Percentiles rank a stretch among this genome's conserved stretches.
Evolutionary conservation across 192 early-diverging fungal genomes (phyloP).

Genomic region (Gryganskiella cystojenkinii): DNA sequence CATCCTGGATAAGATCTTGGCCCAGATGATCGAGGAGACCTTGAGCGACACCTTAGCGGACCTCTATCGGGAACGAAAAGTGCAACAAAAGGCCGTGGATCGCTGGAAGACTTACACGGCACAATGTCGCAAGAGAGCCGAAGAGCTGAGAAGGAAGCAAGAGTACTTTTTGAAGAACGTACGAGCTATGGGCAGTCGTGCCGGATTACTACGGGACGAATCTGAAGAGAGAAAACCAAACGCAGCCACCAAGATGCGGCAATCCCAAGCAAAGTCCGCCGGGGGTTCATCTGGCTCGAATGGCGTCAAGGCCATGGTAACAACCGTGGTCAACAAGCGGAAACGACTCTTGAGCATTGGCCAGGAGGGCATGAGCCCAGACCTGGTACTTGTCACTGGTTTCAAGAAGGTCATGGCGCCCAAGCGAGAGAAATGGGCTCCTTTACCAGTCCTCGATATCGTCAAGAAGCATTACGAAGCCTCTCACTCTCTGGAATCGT

Average conservation of each 20-base stretch:
- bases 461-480: constrained; percentile 11
- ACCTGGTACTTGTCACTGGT: constrained; percentile 24
- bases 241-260: constrained; percentile 21
- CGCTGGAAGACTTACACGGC: constrained; percentile 20
- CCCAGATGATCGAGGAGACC: neutral
- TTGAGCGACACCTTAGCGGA: constrained; percentile 20
- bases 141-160: constrained; percentile 25
- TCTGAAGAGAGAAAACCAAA: constrained; percentile 1
- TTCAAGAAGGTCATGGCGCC: constrained; percentile 35
- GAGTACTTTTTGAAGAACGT: constrained; percentile 38
- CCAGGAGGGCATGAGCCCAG: constrained; percentile 23
- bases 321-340: constrained; percentile 20
- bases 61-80: constrained; percentile 20
- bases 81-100: constrained; percentile 5
- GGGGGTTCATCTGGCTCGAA: neutral
- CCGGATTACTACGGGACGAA: constrained; percentile 11
- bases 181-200: constrained; percentile 37
- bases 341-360: constrained; percentile 30
- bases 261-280: neutral
- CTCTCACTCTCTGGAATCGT: neutral
- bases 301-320: constrained; percentile 29
- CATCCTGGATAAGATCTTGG: constrained; percentile 8
- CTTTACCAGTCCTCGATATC: constrained; percentile 26
- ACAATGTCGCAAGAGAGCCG: constrained; percentile 18
- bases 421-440: constrained; percentile 32